Evolutionary conservation across 1,139 yeast genomes (phyloP).

Genomic region (Pichia sp.): DNA sequence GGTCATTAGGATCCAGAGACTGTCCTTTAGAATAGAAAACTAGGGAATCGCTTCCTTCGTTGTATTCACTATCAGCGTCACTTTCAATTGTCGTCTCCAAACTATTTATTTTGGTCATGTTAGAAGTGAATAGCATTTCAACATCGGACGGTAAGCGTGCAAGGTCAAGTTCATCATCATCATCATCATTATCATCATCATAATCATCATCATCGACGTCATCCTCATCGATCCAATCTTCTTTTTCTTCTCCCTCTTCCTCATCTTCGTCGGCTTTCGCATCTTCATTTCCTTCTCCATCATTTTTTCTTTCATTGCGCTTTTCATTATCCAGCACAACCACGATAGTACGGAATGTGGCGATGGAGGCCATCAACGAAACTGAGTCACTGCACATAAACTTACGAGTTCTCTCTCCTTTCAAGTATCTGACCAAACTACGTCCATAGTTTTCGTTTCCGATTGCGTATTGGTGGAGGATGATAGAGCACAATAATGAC

Average conservation of each 20-base stretch:
- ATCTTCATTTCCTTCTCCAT: not conserved
- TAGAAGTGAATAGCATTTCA: not conserved
- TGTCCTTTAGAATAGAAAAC: not conserved
- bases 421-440: constrained; percentile 24
- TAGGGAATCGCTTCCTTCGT: not conserved
- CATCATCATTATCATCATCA: constrained; percentile 1
- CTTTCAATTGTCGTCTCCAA: not conserved
- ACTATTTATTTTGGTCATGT: not conserved
- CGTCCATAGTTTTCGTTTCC: constrained; percentile 23
- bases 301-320: not conserved
- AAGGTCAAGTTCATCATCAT: constrained; percentile 8
- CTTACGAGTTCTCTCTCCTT: constrained; percentile 11
- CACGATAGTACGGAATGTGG: constrained; percentile 24
- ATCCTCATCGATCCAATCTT: not conserved
- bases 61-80: not conserved
- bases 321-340: constrained; percentile 20
- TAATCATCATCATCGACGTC: not conserved
- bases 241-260: not conserved
- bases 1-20: constrained; percentile 2
- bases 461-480: constrained; percentile 26
- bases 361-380: constrained; percentile 28
- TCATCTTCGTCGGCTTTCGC: not conserved
- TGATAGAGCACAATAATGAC: constrained; percentile 28
- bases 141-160: not conserved
- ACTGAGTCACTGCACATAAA: constrained; percentile 20